A percentile compares a stretch with the other conserved stretches of the same genome.
These are phyloP conservation scores for Martiniozyma abietophila DNA, from an alignment of 805 yeast genomes.

Conservation along the genomic window DNA sequence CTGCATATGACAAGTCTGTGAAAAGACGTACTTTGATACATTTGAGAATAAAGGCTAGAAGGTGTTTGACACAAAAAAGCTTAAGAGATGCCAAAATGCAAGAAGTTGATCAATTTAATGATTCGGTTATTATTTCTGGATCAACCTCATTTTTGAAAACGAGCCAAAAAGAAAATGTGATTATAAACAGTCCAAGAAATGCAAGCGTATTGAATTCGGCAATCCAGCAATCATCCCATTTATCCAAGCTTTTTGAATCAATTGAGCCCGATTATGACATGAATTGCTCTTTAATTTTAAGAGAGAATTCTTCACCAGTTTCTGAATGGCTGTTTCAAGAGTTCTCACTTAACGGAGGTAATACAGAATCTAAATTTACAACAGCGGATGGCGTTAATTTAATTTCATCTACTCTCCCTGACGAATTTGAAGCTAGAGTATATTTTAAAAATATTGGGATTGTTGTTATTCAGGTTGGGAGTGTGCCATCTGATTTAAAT, in stretches of 20 bases:
- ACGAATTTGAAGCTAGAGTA: constrained; percentile 27
- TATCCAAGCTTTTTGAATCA: constrained; percentile 2
- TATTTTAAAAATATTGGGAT: constrained; percentile 34
- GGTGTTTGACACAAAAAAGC: constrained; percentile 18
- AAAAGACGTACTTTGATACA: constrained; percentile 25
- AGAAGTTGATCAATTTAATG: constrained; percentile 26
- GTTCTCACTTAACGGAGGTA: constrained; percentile 15
- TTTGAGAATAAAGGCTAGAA: constrained; percentile 25
- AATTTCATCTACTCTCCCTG: constrained; percentile 34
- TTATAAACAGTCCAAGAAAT: background rate
- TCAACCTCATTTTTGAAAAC: background rate
- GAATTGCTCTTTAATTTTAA: constrained; percentile 26
- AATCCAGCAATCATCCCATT: background rate
- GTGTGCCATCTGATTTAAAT: constrained; percentile 14
- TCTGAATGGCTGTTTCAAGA: constrained; percentile 18
- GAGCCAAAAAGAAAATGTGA: background rate
- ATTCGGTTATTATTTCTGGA: constrained; percentile 9
- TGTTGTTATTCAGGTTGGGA: constrained; percentile 45
- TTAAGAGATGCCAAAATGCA: constrained; percentile 30
- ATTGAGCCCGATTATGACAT: constrained; percentile 4
- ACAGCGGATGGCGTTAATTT: constrained; percentile 14
- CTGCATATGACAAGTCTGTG: constrained; percentile 25
- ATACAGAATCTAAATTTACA: constrained; percentile 7
- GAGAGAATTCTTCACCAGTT: constrained; percentile 25
- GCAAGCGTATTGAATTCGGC: constrained; percentile 1